Evolutionary conservation across 2,329 filamentous ascomycete species (phyloP).

Genomic region (Grosmannia serpens): DNA sequence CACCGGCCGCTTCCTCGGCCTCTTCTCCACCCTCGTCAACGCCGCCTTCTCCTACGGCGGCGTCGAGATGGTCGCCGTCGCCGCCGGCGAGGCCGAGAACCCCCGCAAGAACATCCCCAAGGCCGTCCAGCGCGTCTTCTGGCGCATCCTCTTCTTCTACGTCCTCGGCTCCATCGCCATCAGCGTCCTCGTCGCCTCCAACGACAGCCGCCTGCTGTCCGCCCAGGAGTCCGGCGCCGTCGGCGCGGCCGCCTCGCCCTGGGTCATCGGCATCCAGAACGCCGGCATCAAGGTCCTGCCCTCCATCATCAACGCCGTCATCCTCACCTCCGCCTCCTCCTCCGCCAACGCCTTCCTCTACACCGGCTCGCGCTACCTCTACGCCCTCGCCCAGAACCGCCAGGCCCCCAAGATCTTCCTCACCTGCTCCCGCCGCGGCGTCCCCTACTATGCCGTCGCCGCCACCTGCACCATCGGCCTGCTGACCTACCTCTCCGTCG

Average conservation of each 20-base stretch:
- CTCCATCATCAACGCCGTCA: constrained; percentile 50
- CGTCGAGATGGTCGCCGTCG: constrained; percentile 48
- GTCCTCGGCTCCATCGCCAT: constrained; percentile 50
- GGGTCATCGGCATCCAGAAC: constrained; percentile 55
- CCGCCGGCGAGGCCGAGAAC: constrained; percentile 57
- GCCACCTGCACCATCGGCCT: constrained; percentile 48
- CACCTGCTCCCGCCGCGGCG: constrained; percentile 40
- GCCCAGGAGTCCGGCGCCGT: constrained; percentile 31
- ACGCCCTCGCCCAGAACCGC: constrained; percentile 46
- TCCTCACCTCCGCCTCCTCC: constrained; percentile 46
- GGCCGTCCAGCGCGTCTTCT: constrained; percentile 49
- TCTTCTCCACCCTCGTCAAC: constrained; percentile 13
- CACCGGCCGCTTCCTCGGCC: constrained; percentile 21
- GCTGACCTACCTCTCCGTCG: constrained; percentile 59
- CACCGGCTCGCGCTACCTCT: constrained; percentile 47
- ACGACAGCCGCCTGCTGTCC: constrained; percentile 41
- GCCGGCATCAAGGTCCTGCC: constrained; percentile 52
- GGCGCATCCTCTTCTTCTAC: constrained; percentile 52
- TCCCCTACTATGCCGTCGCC: constrained; percentile 26
- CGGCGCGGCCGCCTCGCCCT: constrained; percentile 42
- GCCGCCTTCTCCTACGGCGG: constrained; percentile 28
- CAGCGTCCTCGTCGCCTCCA: constrained; percentile 53
- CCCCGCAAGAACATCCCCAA: constrained; percentile 52
- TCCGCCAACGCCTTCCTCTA: constrained; percentile 50
- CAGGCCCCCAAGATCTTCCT: constrained; percentile 48